Percentiles rank a stretch among this genome's conserved stretches.
These are phyloP conservation scores for Terfezia boudieri DNA, from an alignment of 495 filamentous ascomycete species.

Conservation along the genomic window DNA sequence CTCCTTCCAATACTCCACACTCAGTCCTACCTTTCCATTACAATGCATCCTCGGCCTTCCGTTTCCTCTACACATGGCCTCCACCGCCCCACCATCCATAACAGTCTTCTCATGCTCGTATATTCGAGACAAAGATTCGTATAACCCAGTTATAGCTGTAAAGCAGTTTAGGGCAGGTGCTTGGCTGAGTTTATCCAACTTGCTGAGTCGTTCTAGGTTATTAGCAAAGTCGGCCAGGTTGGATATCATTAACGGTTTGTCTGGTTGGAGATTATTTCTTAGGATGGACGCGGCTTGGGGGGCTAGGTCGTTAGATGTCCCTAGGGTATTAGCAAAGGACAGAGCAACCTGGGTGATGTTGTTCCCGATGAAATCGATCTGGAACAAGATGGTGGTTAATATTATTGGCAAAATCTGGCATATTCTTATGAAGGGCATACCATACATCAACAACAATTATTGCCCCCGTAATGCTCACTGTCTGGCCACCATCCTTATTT, in stretches of 20 bases:
- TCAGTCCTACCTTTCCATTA: slow-evolving; percentile 45
- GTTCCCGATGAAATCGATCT: slow-evolving; percentile 17
- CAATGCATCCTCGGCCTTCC: slow-evolving; percentile 64
- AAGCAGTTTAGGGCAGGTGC: slow-evolving; percentile 59
- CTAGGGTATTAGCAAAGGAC: slow-evolving; percentile 12
- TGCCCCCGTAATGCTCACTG: slow-evolving; percentile 48
- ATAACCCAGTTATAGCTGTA: slow-evolving; percentile 66
- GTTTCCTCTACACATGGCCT: slow-evolving; percentile 41
- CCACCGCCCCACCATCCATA: slow-evolving; percentile 25
- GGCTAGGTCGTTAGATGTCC: slow-evolving; percentile 13
- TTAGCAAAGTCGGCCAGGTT: slow-evolving; percentile 45
- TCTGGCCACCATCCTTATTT: slow-evolving; percentile 14
- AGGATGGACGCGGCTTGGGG: slow-evolving; percentile 24
- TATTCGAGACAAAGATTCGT: slow-evolving; percentile 37
- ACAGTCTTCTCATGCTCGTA: slow-evolving; percentile 44
- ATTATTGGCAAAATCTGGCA: slow-evolving; percentile 26
- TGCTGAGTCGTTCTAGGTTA: slow-evolving; percentile 59
- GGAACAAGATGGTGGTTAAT: slow-evolving; percentile 22
- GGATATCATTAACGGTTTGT: slow-evolving; percentile 33
- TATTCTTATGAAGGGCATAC: slow-evolving; percentile 26
- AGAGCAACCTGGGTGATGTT: slow-evolving; percentile 18
- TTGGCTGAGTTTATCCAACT: slow-evolving; percentile 55
- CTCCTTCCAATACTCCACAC: slow-evolving; percentile 70
- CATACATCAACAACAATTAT: slow-evolving; percentile 33
- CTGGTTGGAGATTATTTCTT: slow-evolving; percentile 28